Percentiles rank a stretch among this genome's conserved stretches.
Evolutionary conservation across 352 stramenopile species (phyloP).

Genomic region (Phytophthora aleatoria): DNA sequence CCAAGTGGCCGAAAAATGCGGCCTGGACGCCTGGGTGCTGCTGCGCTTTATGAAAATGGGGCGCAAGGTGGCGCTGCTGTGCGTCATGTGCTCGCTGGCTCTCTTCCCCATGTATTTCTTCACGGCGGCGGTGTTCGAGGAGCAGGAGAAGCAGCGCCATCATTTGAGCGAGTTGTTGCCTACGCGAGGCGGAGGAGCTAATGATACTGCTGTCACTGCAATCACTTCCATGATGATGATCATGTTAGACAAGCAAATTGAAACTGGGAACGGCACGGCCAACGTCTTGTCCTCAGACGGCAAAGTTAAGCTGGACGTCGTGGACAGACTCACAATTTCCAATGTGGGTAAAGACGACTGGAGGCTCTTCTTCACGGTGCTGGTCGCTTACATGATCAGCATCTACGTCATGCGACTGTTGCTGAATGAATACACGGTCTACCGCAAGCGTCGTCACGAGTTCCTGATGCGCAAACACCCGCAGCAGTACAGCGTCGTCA

Average conservation of each 20-base stretch:
- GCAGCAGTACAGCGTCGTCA: conserved; percentile 78
- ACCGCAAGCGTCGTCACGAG: conserved; percentile 66
- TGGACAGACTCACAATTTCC: conserved; percentile 73
- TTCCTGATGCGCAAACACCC: conserved; percentile 60
- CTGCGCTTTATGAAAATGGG: conserved; percentile 76
- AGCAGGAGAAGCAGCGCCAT: conserved; percentile 34
- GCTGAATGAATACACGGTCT: conserved; percentile 57
- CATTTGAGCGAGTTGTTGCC: conserved; percentile 29
- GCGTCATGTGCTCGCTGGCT: conserved; percentile 52
- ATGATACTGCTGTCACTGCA: conserved; percentile 12
- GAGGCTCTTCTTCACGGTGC: conserved; percentile 65
- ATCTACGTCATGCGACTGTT: conserved; percentile 66
- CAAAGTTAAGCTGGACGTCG: conserved; percentile 53
- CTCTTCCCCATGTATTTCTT: conserved; percentile 77
- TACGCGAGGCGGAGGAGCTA: conserved; percentile 2
- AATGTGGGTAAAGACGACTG: conserved; percentile 68
- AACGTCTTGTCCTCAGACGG: conserved; percentile 31
- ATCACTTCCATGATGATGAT: conserved; percentile 39
- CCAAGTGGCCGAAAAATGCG: conserved; percentile 63
- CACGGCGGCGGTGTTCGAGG: conserved; percentile 44
- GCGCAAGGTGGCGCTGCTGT: conserved; percentile 67
- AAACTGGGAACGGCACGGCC: conserved; percentile 14
- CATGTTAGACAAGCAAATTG: conserved; percentile 26
- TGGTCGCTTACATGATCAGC: conserved; percentile 54
- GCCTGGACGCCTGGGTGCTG: conserved; percentile 76